Base-by-base conservation (phyloP, 768 basidiomycete species). In the Suillus luteus region DNA sequence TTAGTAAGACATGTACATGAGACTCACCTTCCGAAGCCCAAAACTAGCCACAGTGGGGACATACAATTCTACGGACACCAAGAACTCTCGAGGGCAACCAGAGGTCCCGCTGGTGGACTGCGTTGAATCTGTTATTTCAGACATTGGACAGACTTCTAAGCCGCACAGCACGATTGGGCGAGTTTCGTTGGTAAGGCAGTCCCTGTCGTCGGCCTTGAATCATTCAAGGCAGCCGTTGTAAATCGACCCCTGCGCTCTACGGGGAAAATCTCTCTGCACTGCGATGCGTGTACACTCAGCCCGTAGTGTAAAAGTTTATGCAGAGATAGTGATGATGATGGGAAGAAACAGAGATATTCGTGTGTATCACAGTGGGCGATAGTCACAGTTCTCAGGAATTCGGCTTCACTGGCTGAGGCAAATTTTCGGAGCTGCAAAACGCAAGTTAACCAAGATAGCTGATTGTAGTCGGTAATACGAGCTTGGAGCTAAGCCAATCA, bases 1-100 rank as follows among this genome's bases (percentile, higher is more conserved):
- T 24, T 51, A n/a, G n/a, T n/a, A 11, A n/a, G 55, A 62, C 43
- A 60, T n/a, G 54, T n/a, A 5, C 12, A 19, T 40, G 62, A 61
- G n/a, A 65, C 75, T 55, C 62, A 87, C 90, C 83, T 88, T 91
- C 62, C 85, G 85, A 48, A 87, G 72, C 31, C 80, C 77, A 41
- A 80, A 72, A 46, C 80, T 80, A 5, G 85, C 82, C 43, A 81
- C 75, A 40, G 80, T 78, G 15, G 87, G 85, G 22, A 91, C 77
- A 66, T 86, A 89, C 31, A 92, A 76, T 68, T 91, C 86, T 10
- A 82, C 84, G 58, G 83, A 82, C 61, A 87, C 82, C 63, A 86
- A 80, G 70, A 86, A 89, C 72, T 91, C 89, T 65, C 70, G 76
- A 51, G 68, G 69, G 40, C 61, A 48, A 27, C 71, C 70, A 52